Percentiles rank a stretch among this genome's conserved stretches.
These are phyloP conservation scores for Monosporascus sp. DNA, from an alignment of 2,329 filamentous ascomycete genomes.

Conservation along the genomic window DNA sequence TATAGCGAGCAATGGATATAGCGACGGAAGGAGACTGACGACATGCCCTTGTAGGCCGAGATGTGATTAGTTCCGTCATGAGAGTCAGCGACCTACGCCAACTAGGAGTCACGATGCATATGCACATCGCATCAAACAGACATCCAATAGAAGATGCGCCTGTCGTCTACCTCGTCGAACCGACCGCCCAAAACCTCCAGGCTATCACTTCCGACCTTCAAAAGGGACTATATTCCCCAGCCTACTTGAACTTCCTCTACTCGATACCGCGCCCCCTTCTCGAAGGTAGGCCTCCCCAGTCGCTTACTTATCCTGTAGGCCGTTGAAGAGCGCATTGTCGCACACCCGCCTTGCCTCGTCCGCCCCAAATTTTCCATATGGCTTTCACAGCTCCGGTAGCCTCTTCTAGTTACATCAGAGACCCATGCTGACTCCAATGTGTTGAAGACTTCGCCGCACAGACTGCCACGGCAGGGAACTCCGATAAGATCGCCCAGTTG, in stretches of 20 bases:
- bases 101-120: slow-evolving; percentile 94
- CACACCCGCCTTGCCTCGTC: too few relatives aligned
- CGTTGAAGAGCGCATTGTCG: too few relatives aligned
- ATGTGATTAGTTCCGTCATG: slow-evolving; percentile 95
- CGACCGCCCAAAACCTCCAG: slow-evolving; percentile 73
- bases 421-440: not conserved
- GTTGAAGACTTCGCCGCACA: slow-evolving; percentile 75
- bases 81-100: slow-evolving; percentile 87
- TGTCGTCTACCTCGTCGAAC: slow-evolving; percentile 93
- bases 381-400: not conserved
- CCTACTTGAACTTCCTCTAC: slow-evolving; percentile 95
- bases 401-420: not conserved
- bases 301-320: too few relatives aligned
- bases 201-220: slow-evolving; percentile 80
- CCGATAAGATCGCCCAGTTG: slow-evolving; percentile 85
- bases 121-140: slow-evolving; percentile 78
- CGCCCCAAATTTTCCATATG: not conserved
- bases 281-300: slow-evolving; percentile 39
- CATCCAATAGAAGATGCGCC: slow-evolving; percentile 95
- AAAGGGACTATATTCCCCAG: slow-evolving; percentile 82
- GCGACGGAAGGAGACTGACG: not conserved
- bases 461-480: slow-evolving; percentile 76
- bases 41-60: slow-evolving; percentile 47
- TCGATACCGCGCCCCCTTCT: slow-evolving; percentile 85
- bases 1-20: too few relatives aligned